Evolutionary conservation across 257 asterid species (phyloP), one percentile per base, ranked within the genome.

Genomic region (Solanum microdontum): DNA sequence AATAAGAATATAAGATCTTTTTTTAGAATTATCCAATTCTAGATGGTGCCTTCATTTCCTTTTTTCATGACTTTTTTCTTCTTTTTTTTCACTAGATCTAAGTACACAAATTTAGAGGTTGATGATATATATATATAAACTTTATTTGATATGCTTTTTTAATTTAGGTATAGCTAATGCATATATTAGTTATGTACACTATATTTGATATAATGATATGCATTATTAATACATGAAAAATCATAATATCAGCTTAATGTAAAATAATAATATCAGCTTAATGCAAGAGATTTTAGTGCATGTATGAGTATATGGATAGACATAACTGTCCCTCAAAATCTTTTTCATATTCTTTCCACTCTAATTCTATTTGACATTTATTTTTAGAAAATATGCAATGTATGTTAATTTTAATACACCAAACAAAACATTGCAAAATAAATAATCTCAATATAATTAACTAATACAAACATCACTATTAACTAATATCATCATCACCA

Each of bases 321-420:
- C 12, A 60, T 1, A 23, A 23, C 0, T 60, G 11, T 23, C 12
- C 13, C 2, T 23, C 0, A 55, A 60, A 23, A 8, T 0, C 0
- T 21, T 21, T 23, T 23, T 21, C 13, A 60, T 8, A 8, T 23
- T 60, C 12, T 60, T 21, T 60, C 1, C 12, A 4, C 1, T 0
- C 0, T 60, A 60, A 6, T 0, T 51, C 7, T 51, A 15, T 51
- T 48, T 15, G 60, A 15, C 23, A 5, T 51, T 48, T 48, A 11
- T 45, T 0, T 48, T 48, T 48, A 14, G 3, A 48, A 58, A 58
- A 3, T 7, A 21, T 58, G 12, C 0, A 19, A 21, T 21, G 0
- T 60, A 19, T 60, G 68, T 21, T 60, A 21, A 55, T 55, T 55
- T 17, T 55, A 58, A 58, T 8, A 58, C 1, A 19, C 11, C 11